Percentiles rank a stretch among this genome's conserved stretches.
These are phyloP conservation scores for Cordyceps militaris DNA, from an alignment of 2,329 filamentous ascomycete genomes.

Conservation along the genomic window DNA sequence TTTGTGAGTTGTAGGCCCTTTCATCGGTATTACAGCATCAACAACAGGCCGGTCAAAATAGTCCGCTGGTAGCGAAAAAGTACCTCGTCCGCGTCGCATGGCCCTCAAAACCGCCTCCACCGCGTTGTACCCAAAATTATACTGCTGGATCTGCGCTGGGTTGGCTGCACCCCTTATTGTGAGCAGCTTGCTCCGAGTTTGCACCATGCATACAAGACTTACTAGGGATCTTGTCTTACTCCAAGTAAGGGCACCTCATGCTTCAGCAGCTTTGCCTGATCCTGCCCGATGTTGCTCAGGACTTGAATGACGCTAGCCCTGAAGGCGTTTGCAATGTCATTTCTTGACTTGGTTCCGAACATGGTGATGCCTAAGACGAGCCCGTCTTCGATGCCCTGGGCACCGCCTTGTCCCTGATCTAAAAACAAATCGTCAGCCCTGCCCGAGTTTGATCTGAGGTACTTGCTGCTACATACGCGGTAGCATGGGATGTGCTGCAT, in stretches of 20 bases:
- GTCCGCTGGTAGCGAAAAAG: conserved; percentile 15
- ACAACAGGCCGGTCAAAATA: conserved; percentile 19
- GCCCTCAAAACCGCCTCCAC: conserved; percentile 14
- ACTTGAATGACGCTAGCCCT: conserved; percentile 31
- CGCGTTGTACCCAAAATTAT: conserved; percentile 19
- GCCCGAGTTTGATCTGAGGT: not conserved
- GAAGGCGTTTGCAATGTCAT: conserved; percentile 19
- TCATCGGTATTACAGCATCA: conserved; percentile 13
- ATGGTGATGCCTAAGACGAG: conserved; percentile 26
- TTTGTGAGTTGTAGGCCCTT: not conserved
- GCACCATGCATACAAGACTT: not conserved
- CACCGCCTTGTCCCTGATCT: conserved; percentile 34
- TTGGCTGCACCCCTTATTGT: not conserved
- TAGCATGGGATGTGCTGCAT: conserved; percentile 33
- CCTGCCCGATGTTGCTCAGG: conserved; percentile 31
- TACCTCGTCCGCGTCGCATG: conserved; percentile 17
- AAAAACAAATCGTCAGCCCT: not conserved
- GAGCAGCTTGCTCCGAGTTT: not conserved
- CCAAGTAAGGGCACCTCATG: conserved; percentile 24
- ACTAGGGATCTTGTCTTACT: conserved; percentile 26
- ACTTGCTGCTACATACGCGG: conserved; percentile 24
- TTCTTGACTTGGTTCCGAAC: conserved; percentile 15
- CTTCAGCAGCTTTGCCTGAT: conserved; percentile 23
- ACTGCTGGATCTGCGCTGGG: conserved; percentile 12
- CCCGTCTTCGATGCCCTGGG: conserved; percentile 31